Percentiles rank a stretch among this genome's conserved stretches.
Evolutionary conservation across 2,329 filamentous ascomycete species (phyloP).

Genomic region (Ustulina deusta): DNA sequence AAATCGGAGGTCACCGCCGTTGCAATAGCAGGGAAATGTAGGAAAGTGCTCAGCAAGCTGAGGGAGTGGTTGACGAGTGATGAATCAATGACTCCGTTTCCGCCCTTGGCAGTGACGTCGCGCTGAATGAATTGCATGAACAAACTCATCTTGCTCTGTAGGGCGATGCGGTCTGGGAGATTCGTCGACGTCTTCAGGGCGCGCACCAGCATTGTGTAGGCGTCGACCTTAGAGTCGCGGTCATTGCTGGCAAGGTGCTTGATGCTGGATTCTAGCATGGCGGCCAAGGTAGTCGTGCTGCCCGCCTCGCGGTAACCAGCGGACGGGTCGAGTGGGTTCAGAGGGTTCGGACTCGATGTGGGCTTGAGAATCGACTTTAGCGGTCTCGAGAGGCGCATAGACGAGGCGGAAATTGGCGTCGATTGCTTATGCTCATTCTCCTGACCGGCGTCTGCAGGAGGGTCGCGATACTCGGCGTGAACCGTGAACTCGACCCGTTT

Average conservation of each 20-base stretch:
- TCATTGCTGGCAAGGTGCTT: constrained; percentile 83
- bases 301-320: constrained; percentile 56
- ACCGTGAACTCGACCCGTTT: constrained; percentile 71
- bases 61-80: constrained; percentile 82
- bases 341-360: constrained; percentile 57
- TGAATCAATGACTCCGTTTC: constrained; percentile 69
- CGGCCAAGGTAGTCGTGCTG: constrained; percentile 69
- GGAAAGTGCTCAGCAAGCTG: constrained; percentile 79
- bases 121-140: constrained; percentile 86
- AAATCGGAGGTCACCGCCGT: constrained; percentile 82
- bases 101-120: constrained; percentile 75
- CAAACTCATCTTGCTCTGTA: constrained; percentile 80
- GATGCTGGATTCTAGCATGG: constrained; percentile 87
- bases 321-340: constrained; percentile 59
- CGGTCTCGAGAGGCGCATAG: constrained; percentile 58
- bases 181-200: constrained; percentile 85
- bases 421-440: constrained; percentile 53
- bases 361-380: constrained; percentile 83
- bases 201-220: constrained; percentile 83
- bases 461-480: constrained; percentile 67
- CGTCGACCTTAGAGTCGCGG: constrained; percentile 80
- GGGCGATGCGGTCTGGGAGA: constrained; percentile 77
- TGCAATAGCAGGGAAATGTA: constrained; percentile 79
- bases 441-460: constrained; percentile 59
- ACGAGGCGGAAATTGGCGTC: constrained; percentile 57